Evolutionary conservation across 306 rosid genomes (phyloP), one percentile per base, ranked within the genome.

Genomic region (Cicer bijugum): DNA sequence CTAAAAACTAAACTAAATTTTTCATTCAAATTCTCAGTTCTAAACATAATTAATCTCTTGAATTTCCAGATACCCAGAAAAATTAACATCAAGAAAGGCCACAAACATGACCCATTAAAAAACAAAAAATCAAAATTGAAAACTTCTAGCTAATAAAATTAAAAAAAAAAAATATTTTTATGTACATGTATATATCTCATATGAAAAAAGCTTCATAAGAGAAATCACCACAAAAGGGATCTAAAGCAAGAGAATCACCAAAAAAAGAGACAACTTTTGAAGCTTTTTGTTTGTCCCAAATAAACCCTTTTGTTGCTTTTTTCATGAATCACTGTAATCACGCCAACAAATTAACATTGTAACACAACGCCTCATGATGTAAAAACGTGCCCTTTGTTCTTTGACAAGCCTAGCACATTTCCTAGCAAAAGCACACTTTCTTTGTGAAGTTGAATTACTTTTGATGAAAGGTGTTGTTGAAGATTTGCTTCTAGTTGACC

Each of bases 321-420:
- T 73, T 80, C 55, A 86, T 1, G 98, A 88, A 79, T 92, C 96
- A 56, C 80, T 81, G 78, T 88, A 87, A 48, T 92, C 96, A 42
- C 85, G 91, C 98, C 98, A 92, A 81, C 98, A 92, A 68, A 92
- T 88, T 68, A 92, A 96, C 97, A 92, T 92, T 40, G 89, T 81
- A 2, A 92, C 89, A 40, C 98, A 92, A 6, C 98, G 86, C 74
- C 98, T 74, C 92, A 92, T 64, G 87, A 92, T 92, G 84, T 92
- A 92, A 86, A 92, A 90, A 19, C 97, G 85, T 14, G 98, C 98
- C 44, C 98, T 80, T 47, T 92, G 98, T 59, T 92, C 92, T 77
- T 92, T 88, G 33, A 92, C 98, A 69, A 92, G 83, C 55, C 82
- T 81, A 0, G 98, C 97, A 57, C 98, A 92, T 84, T 92, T 90